These are phyloP conservation scores for Mycosphaerella sp. DNA, from an alignment of 2,329 filamentous ascomycete species.

Conservation along the genomic window DNA sequence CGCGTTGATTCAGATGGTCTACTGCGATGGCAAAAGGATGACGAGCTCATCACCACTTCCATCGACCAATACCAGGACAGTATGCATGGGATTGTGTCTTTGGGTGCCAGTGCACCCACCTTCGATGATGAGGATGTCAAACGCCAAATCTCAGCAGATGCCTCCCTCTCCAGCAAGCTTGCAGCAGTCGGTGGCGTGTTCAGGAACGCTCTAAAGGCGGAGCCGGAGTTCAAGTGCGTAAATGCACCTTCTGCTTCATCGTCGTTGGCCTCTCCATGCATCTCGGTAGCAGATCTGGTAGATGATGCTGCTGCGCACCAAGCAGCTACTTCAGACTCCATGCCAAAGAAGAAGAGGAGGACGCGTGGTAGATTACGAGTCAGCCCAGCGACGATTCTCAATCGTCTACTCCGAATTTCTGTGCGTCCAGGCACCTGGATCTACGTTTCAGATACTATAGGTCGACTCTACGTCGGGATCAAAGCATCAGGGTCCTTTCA, in stretches of 20 bases:
- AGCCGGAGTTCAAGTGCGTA: slow-evolving; percentile 3
- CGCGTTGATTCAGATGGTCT: slow-evolving; percentile 65
- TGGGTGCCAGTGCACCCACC: slow-evolving; percentile 37
- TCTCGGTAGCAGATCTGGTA: slow-evolving; percentile 30
- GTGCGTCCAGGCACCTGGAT: slow-evolving; percentile 88
- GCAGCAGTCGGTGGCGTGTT: slow-evolving; percentile 17
- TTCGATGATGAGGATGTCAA: slow-evolving; percentile 27
- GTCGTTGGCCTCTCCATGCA: slow-evolving; percentile 38
- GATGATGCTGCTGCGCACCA: slow-evolving; percentile 4
- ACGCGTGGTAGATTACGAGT: slow-evolving; percentile 54
- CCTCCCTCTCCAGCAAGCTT: slow-evolving; percentile 13
- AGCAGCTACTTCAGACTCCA: slow-evolving; percentile 43
- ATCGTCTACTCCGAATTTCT: slow-evolving; percentile 68
- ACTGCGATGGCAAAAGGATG: slow-evolving; percentile 81
- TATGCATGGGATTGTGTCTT: slow-evolving; percentile 53
- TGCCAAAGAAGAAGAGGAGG: slow-evolving; percentile 23
- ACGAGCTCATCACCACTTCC: slow-evolving; percentile 67
- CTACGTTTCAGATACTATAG: slow-evolving; percentile 79
- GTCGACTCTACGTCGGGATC: slow-evolving; percentile 80
- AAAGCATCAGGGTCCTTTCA: slow-evolving; percentile 83
- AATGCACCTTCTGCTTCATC: slow-evolving; percentile 3
- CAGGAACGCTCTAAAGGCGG: slow-evolving; percentile 10
- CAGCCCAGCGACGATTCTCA: slow-evolving; percentile 66
- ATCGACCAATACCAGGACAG: slow-evolving; percentile 68
- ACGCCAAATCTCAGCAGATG: slow-evolving; percentile 11